Evolutionary conservation across 2,329 filamentous ascomycete species (phyloP).

Genomic region (Fusarium nurragi): DNA sequence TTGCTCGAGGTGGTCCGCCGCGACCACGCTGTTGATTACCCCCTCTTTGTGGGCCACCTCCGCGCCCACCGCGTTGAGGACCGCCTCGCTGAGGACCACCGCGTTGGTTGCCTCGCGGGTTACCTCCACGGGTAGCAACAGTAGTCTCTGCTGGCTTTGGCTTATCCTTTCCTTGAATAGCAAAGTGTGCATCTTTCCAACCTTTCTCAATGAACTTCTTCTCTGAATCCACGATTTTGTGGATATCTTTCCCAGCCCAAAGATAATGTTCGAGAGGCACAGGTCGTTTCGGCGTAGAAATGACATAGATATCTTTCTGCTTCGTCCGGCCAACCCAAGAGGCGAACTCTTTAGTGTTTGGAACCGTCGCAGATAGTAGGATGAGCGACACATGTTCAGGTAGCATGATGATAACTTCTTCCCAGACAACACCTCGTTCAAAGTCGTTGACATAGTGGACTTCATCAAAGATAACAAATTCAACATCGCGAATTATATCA

Average conservation of each 20-base stretch:
- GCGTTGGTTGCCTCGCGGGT: slow-evolving; percentile 50
- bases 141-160: slow-evolving; percentile 57
- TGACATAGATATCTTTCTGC: slow-evolving; percentile 98
- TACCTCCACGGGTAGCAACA: slow-evolving; percentile 52
- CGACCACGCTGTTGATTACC: slow-evolving; percentile 62
- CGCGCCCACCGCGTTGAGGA: slow-evolving; percentile 57
- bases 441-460: slow-evolving; percentile 98
- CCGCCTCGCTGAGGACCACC: slow-evolving; percentile 52
- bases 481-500: slow-evolving; percentile 94
- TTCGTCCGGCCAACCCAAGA: slow-evolving; percentile 99
- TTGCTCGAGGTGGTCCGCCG: slow-evolving; percentile 63
- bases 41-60: slow-evolving; percentile 59
- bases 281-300: slow-evolving; percentile 94
- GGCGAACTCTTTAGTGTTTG: slow-evolving; percentile 96
- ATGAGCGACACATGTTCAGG: slow-evolving; percentile 97
- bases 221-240: slow-evolving; percentile 93
- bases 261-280: slow-evolving; percentile 96
- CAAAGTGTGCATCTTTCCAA: slow-evolving; percentile 92
- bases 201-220: slow-evolving; percentile 92
- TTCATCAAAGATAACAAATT: slow-evolving; percentile 99
- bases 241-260: slow-evolving; percentile 91
- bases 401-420: slow-evolving; percentile 99
- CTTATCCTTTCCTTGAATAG: slow-evolving; percentile 84
- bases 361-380: slow-evolving; percentile 92
- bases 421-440: slow-evolving; percentile 97